Base-by-base conservation (phyloP, 257 asterid species). In the Leonotis leonurus region DNA sequence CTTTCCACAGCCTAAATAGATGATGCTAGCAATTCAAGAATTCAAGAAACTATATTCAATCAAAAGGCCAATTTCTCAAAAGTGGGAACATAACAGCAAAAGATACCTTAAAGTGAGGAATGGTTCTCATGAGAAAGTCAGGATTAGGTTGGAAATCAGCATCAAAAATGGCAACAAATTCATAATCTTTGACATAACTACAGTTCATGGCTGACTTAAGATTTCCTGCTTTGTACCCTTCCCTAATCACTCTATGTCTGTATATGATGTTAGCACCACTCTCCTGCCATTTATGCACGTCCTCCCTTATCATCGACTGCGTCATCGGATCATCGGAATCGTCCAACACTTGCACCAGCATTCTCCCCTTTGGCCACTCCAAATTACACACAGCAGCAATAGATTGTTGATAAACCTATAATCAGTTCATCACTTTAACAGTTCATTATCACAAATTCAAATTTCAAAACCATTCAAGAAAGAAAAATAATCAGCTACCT, bases 351-450 rank as follows among this genome's bases (percentile, higher is more conserved):
- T 90, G 95, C 60, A 90, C 84, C 80, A 90, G 76, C 37, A 90
- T 48, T 54, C 78, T 85, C 52, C 78, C 75, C 62, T 83, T 81
- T 32, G 96, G 97, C 97, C 97, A 90, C 43, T 87, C 93, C 74
- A 90, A 49, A 48, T 71, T 81, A 65, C 96, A 85, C 40, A 90
- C 94, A 22, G 96, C 95, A 36, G 85, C 97, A 48, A 90, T 85
- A 18, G 96, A 82, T 70, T 87, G 96, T 73, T 85, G 96, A 69
- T 90, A 90, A 32, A 90, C 95, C 97, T 90, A n/a, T n/a, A n/a
- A n/a, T n/a, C n/a, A n/a, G n/a, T n/a, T n/a, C n/a, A n/a, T n/a
- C n/a, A n/a, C n/a, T n/a, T n/a, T n/a, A n/a, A n/a, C n/a, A n/a
- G n/a, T n/a, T n/a, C n/a, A n/a, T n/a, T n/a, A 71, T 45, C 69